Evolutionary conservation across 2,329 filamentous ascomycete genomes (phyloP), one percentile per base, ranked within the genome.

Genomic region (Cladosporium sp.): DNA sequence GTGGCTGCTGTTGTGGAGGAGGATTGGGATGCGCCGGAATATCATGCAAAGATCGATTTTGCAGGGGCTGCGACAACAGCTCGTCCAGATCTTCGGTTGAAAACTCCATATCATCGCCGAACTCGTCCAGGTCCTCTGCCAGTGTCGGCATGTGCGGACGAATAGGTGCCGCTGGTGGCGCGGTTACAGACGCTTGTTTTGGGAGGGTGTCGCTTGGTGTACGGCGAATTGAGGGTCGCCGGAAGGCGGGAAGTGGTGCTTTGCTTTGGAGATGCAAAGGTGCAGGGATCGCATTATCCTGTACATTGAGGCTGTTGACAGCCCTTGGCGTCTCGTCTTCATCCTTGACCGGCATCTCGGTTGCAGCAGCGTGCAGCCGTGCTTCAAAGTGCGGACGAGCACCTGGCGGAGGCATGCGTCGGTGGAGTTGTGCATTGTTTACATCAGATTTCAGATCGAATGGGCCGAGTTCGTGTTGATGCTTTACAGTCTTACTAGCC

Each of bases 41-140:
- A 67, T 87, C 85, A 71, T 84, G 86, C 60, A 85, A 76, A 21
- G 68, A 64, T 59, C 67, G 64, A 55, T 72, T 65, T 21, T 71
- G 59, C 16, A 67, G 52, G n/a, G 71, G 70, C 26, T 74, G 73
- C 10, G 85, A 85, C 52, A 85, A 80, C 46, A 88, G 79, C 62
- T 86, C 81, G 68, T 88, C 84, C 60, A 89, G 75, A 71, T 87
- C 85, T 66, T 85, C 86, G 5, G 79, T 82, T 69, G 87, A 83
- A 7, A 85, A 69, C 63, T 83, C 80, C 59, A 82, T 79, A 40
- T 81, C 81, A 64, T 81, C 78, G 7, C 71, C 81, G 71, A 83
- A 83, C 40, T 83, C 81, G 62, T 83, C 81, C 44, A 69, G 67
- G 11, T 72, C 70, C 23, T 70, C 70, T 62, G 70, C 57, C 28